Evolutionary conservation across 805 yeast species (phyloP).

Genomic region (Wickerhamiella allomyrinae): DNA sequence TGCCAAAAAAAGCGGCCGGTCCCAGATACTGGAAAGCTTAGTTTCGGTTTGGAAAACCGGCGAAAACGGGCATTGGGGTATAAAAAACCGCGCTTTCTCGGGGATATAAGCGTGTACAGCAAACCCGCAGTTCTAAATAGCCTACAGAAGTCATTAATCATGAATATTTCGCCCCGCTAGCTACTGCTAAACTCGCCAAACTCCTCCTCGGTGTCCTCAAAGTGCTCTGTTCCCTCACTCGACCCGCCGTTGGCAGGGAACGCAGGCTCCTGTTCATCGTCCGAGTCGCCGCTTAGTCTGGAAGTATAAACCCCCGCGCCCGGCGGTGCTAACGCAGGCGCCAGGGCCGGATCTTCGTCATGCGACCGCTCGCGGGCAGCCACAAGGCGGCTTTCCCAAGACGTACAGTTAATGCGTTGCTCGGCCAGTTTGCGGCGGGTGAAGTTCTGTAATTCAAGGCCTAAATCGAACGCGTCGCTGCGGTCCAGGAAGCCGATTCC

Average conservation of each 20-base stretch:
- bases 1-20: slow-evolving; percentile 3
- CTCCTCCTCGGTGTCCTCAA: not conserved
- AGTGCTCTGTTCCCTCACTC: slow-evolving; percentile 4
- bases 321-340: not conserved
- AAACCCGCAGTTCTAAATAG: too few relatives aligned
- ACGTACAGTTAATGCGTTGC: not conserved
- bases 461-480: not conserved
- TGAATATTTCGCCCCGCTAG: not conserved
- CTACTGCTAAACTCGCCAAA: slow-evolving; percentile 1
- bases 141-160: not conserved
- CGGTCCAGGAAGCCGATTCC: slow-evolving; percentile 2
- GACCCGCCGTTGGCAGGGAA: too few relatives aligned
- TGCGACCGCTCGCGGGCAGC: not conserved
- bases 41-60: not conserved
- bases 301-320: not conserved
- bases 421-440: not conserved
- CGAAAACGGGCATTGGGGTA: too few relatives aligned
- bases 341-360: not conserved
- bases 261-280: not conserved
- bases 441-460: not conserved
- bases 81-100: too few relatives aligned
- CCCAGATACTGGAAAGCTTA: not conserved
- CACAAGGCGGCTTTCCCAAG: not conserved
- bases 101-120: too few relatives aligned
- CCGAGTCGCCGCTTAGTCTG: not conserved